A percentile compares a stretch with the other conserved stretches of the same genome.
Conservation (phyloP, 345 rosid genomes). For the Leavenworthia alabamica region DNA sequence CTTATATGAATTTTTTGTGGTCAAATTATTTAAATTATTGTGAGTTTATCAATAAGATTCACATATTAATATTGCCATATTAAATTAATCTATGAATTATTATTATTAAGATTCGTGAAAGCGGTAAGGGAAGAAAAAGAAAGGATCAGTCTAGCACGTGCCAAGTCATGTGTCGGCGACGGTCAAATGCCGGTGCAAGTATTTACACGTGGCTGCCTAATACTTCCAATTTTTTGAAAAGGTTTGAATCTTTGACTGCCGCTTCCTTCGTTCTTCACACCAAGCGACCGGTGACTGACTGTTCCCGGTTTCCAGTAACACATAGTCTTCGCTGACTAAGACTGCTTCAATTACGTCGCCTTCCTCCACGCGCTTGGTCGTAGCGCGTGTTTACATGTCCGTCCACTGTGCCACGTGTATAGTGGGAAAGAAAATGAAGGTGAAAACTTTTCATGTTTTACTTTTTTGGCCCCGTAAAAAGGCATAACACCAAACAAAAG, state of each 20-base stretch:
- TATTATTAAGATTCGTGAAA: conserved; percentile 16
- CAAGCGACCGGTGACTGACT: conserved; percentile 22
- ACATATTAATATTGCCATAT: not conserved
- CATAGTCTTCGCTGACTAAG: conserved; percentile 52
- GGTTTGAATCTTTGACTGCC: conserved; percentile 46
- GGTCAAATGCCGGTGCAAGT: conserved; percentile 74
- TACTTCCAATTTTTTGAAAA: conserved; percentile 1
- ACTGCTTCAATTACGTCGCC: conserved; percentile 33
- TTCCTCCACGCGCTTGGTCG: conserved; percentile 10
- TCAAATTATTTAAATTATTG: not conserved
- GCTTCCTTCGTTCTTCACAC: conserved; percentile 18
- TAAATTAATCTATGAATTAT: not conserved
- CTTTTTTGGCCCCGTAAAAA: conserved; percentile 23
- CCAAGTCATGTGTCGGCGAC: conserved; percentile 45
- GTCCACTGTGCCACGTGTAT: not conserved
- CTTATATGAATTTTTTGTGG: too few relatives aligned
- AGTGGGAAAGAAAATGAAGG: not conserved
- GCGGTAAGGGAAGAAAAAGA: not conserved
- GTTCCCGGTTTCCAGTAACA: conserved; percentile 27
- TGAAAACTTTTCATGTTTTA: conserved; percentile 13
- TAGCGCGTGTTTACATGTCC: conserved; percentile 10
- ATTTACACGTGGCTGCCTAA: conserved; percentile 49
- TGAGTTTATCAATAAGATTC: not conserved
- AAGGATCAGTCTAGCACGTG: conserved; percentile 44
- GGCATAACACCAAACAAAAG: not conserved